phyloP scores from a whole-genome alignment of 2,329 filamentous ascomycete genomes.

The Fusarium falciforme region DNA sequence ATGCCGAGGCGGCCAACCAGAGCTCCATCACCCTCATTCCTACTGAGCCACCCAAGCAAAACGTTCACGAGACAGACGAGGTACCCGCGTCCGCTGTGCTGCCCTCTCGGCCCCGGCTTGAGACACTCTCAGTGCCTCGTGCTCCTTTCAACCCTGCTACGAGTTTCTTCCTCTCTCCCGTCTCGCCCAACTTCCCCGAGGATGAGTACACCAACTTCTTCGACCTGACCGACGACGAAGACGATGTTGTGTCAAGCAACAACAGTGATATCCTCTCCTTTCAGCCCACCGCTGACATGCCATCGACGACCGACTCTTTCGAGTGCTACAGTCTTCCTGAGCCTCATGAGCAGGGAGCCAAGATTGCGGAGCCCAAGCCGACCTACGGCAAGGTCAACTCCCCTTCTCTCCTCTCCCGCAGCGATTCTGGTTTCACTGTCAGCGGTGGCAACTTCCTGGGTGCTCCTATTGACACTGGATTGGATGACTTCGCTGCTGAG shows the following conservation, averaged over 20 bases:
- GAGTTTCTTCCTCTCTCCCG: conserved; percentile 47
- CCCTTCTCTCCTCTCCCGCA: conserved; percentile 40
- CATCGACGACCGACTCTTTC: conserved; percentile 38
- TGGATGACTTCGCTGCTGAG: conserved; percentile 58
- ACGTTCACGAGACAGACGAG: conserved; percentile 14
- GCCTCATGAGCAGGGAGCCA: conserved; percentile 38
- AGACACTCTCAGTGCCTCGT: conserved; percentile 41
- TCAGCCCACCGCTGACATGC: conserved; percentile 32
- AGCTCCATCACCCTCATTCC: conserved; percentile 43
- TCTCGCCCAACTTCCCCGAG: conserved; percentile 53
- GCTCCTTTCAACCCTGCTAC: conserved; percentile 45
- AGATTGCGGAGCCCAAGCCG: conserved; percentile 28
- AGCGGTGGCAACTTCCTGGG: conserved; percentile 46
- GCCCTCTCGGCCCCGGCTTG: conserved; percentile 36
- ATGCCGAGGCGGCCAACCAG: conserved; percentile 34
- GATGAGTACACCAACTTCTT: conserved; percentile 60
- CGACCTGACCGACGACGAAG: conserved; percentile 58
- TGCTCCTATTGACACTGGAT: conserved; percentile 50
- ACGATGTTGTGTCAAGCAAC: conserved; percentile 51
- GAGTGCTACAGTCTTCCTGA: conserved; percentile 62
- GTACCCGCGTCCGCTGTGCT: conserved; percentile 35
- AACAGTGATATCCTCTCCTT: conserved; percentile 51
- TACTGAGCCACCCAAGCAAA: conserved; percentile 23
- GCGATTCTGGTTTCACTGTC: conserved; percentile 32
- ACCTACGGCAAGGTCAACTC: conserved; percentile 39